These are phyloP conservation scores for Phoenix roebelenii DNA, from an alignment of 176 grass and related monocot species.

Conservation along the genomic window DNA sequence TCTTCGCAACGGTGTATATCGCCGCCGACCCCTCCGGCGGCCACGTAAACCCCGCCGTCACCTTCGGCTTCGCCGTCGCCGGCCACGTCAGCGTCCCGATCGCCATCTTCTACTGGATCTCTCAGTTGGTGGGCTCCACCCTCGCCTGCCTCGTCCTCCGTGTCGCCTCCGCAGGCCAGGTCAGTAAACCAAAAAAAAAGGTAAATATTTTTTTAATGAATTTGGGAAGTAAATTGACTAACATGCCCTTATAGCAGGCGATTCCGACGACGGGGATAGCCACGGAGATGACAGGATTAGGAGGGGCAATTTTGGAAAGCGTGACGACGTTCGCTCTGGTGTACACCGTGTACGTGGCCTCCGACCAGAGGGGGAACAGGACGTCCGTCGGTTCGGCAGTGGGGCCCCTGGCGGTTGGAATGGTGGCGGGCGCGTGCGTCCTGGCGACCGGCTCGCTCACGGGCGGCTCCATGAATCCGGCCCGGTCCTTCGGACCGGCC, in stretches of 20 bases:
- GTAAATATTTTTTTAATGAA: background rate
- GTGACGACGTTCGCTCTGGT: slow-evolving; percentile 63
- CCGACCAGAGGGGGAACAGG: slow-evolving; percentile 13
- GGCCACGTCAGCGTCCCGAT: slow-evolving; percentile 39
- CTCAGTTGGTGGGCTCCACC: slow-evolving; percentile 52
- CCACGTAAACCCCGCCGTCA: slow-evolving; percentile 78
- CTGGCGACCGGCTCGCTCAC: slow-evolving; percentile 52
- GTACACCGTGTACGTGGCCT: slow-evolving; percentile 51
- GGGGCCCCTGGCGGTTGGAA: slow-evolving; percentile 37
- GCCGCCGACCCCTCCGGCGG: slow-evolving; percentile 68
- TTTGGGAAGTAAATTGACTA: too few species aligned
- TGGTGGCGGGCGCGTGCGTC: slow-evolving; percentile 39
- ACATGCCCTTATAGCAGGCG: slow-evolving; percentile 17
- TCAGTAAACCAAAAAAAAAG: background rate
- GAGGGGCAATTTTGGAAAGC: slow-evolving; percentile 46
- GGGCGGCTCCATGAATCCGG: slow-evolving; percentile 90
- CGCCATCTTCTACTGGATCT: slow-evolving; percentile 65
- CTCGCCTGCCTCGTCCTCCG: slow-evolving; percentile 65
- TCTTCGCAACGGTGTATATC: slow-evolving; percentile 52
- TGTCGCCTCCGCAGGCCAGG: slow-evolving; percentile 55
- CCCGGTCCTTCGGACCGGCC: slow-evolving; percentile 70
- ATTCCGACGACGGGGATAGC: slow-evolving; percentile 66
- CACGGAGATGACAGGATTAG: slow-evolving; percentile 67
- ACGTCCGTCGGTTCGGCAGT: slow-evolving; percentile 15
- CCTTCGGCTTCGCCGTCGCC: slow-evolving; percentile 59